These are phyloP conservation scores for Dipodascus geniculatus DNA, from an alignment of 805 yeast genomes.

Conservation along the genomic window DNA sequence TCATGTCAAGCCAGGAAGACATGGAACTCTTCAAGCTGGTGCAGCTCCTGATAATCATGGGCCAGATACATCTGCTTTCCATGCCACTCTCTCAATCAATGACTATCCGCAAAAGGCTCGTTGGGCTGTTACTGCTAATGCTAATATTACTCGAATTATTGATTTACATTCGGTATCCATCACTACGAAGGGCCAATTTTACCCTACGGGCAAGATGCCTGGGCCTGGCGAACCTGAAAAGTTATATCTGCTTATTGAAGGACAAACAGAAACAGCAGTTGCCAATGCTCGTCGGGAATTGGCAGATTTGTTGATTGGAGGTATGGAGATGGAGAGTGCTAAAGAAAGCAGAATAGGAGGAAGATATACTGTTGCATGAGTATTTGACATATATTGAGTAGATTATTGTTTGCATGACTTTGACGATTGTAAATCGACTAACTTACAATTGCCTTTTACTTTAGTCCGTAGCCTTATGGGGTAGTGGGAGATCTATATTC, in stretches of 20 bases:
- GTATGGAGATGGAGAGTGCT: conserved; percentile 37
- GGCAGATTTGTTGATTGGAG: conserved; percentile 43
- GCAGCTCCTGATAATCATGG: conserved; percentile 42
- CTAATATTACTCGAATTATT: conserved; percentile 47
- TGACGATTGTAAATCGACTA: no score
- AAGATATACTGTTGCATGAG: conserved; percentile 36
- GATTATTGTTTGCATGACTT: no score
- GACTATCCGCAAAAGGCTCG: conserved; percentile 55
- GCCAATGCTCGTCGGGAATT: conserved; percentile 46
- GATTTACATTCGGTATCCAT: conserved; percentile 67
- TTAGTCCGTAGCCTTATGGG: no score
- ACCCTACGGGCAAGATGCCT: conserved; percentile 48
- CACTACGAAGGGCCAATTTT: conserved; percentile 71
- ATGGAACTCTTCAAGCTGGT: conserved; percentile 28
- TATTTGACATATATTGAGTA: no score
- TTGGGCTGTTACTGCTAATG: conserved; percentile 40
- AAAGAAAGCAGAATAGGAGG: conserved; percentile 35
- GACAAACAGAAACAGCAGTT: conserved; percentile 48
- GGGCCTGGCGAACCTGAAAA: conserved; percentile 55
- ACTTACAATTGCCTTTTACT: not conserved
- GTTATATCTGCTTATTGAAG: conserved; percentile 68
- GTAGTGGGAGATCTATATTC: no score
- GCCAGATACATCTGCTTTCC: conserved; percentile 44
- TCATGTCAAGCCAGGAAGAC: conserved; percentile 13
- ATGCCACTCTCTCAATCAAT: conserved; percentile 64